A percentile compares a stretch with the other conserved stretches of the same genome.
These are phyloP conservation scores for Talaromyces sp. DNA, from an alignment of 2,329 filamentous ascomycete genomes.

Conservation along the genomic window DNA sequence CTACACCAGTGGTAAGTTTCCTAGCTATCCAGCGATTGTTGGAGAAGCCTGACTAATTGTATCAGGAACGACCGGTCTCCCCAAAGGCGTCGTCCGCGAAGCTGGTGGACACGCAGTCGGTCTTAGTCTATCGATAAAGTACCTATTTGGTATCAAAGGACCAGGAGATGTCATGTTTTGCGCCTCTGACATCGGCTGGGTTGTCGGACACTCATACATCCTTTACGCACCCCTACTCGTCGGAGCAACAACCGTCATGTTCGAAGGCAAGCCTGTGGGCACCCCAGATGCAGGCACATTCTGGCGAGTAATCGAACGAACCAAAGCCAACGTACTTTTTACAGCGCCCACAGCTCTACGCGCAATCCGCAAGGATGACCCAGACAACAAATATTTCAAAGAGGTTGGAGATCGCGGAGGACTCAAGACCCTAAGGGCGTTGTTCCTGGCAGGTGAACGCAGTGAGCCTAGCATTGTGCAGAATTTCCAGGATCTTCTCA, in stretches of 20 bases:
- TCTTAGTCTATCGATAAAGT: conserved; percentile 75
- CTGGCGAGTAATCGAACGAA: conserved; percentile 81
- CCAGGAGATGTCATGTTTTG: conserved; percentile 80
- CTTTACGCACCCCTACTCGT: conserved; percentile 82
- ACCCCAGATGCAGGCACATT: conserved; percentile 85
- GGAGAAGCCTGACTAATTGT: not conserved
- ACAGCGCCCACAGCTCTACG: conserved; percentile 85
- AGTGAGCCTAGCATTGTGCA: conserved; percentile 83
- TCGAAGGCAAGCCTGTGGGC: conserved; percentile 90
- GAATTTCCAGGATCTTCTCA: conserved; percentile 74
- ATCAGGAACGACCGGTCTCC: conserved; percentile 70
- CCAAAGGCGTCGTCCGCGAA: conserved; percentile 80
- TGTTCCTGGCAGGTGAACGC: conserved; percentile 86
- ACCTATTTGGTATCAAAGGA: conserved; percentile 77
- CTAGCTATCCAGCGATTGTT: not conserved
- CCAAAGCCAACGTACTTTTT: conserved; percentile 79
- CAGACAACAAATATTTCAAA: conserved; percentile 66
- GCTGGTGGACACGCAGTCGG: conserved; percentile 86
- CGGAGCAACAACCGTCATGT: conserved; percentile 82
- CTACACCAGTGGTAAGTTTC: conserved; percentile 65
- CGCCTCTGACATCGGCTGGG: conserved; percentile 89
- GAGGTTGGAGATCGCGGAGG: conserved; percentile 66
- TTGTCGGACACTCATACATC: conserved; percentile 83
- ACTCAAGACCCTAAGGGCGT: conserved; percentile 66
- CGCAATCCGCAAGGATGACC: conserved; percentile 83